phyloP scores from a whole-genome alignment of 1,284 basidiomycete species.

The Xanthoconium separans region DNA sequence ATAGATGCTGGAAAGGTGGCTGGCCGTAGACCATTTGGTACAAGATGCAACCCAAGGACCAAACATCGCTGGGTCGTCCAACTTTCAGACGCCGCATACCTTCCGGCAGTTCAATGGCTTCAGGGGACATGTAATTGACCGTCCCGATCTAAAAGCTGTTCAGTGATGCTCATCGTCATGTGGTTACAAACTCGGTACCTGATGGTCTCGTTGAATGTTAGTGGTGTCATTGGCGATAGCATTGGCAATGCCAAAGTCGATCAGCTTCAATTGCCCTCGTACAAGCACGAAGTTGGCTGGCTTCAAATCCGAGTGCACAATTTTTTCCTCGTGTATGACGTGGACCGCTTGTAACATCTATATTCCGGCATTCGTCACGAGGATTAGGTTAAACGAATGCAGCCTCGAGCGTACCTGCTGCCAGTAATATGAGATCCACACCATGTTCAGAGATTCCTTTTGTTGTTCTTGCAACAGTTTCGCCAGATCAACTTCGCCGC shows the following conservation, averaged over 20 bases:
- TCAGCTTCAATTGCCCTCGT: slow-evolving; percentile 89
- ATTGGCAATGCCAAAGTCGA: slow-evolving; percentile 97
- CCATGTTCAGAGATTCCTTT: slow-evolving; percentile 81
- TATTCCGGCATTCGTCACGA: slow-evolving; percentile 2
- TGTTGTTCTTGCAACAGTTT: slow-evolving; percentile 79
- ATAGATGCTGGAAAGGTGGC: slow-evolving; percentile 88
- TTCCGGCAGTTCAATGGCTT: slow-evolving; percentile 83
- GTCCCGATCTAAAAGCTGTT: slow-evolving; percentile 70
- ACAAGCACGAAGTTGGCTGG: slow-evolving; percentile 97
- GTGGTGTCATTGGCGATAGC: slow-evolving; percentile 97
- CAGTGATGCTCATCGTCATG: slow-evolving; percentile 3
- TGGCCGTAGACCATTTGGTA: slow-evolving; percentile 98
- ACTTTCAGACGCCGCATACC: slow-evolving; percentile 79
- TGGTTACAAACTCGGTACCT: slow-evolving; percentile 46
- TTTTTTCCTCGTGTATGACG: slow-evolving; percentile 93
- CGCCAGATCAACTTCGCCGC: slow-evolving; percentile 88
- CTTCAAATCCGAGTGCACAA: slow-evolving; percentile 95
- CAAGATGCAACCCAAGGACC: slow-evolving; percentile 96
- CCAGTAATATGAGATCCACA: slow-evolving; percentile 94
- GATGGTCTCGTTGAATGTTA: slow-evolving; percentile 92
- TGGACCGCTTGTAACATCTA: slow-evolving; percentile 96
- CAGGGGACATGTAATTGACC: slow-evolving; percentile 95
- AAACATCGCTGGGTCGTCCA: slow-evolving; percentile 89
- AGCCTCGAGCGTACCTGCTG: slow-evolving; percentile 66
- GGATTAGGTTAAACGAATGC: neutral